Conservation (phyloP, 2,329 filamentous ascomycete genomes). For the Colletotrichum sidae region DNA sequence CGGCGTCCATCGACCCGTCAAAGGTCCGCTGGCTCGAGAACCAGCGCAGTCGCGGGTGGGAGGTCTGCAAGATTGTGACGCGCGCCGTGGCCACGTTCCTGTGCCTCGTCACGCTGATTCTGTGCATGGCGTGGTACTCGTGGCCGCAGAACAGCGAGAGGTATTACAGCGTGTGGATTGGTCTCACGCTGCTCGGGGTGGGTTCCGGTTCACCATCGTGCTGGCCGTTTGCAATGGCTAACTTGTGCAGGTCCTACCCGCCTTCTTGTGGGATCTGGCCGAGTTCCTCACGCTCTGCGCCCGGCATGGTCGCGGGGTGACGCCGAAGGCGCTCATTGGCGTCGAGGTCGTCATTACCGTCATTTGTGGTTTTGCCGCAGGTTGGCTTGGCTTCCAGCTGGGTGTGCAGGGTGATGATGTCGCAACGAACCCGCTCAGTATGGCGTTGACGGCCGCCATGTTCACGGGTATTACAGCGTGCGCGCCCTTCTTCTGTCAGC, state of each 20-base stretch:
- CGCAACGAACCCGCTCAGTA: background rate
- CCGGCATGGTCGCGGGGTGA: conserved; percentile 42
- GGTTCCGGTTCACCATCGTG: background rate
- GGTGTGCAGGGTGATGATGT: background rate
- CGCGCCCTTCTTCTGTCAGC: background rate
- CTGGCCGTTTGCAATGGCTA: background rate
- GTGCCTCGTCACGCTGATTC: conserved; percentile 33
- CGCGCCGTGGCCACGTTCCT: conserved; percentile 37
- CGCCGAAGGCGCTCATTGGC: conserved; percentile 43
- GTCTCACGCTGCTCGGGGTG: conserved; percentile 14
- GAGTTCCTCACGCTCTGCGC: conserved; percentile 42
- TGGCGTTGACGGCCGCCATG: conserved; percentile 1
- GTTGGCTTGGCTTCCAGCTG: conserved; percentile 5
- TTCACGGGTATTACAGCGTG: conserved; percentile 25
- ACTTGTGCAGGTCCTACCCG: conserved; percentile 20
- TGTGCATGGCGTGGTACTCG: conserved; percentile 14
- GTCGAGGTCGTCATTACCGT: conserved; percentile 42
- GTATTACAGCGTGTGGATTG: background rate
- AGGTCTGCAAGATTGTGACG: conserved; percentile 41
- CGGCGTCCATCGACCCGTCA: conserved; percentile 34
- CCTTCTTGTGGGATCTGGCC: conserved; percentile 41
- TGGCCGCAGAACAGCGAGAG: background rate
- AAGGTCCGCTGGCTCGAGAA: conserved; percentile 31
- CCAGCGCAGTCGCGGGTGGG: conserved; percentile 38
- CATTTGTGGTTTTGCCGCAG: background rate